These are phyloP conservation scores for Quercus glauca DNA, from an alignment of 306 rosid genomes.

Conservation along the genomic window DNA sequence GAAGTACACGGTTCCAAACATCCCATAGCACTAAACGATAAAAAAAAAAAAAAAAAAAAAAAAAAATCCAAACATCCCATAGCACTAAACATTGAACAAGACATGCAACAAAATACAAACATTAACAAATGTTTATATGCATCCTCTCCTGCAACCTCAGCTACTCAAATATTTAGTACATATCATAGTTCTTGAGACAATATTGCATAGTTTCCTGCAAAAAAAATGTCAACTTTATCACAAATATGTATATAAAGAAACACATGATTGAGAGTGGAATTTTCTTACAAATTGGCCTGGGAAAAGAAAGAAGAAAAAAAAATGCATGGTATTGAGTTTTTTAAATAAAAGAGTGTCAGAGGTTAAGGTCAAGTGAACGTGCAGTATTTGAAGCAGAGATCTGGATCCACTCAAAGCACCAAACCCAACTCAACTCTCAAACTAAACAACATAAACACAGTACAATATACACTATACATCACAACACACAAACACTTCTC, in stretches of 20 bases:
- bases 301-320: conserved; percentile 8
- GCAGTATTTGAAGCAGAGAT: conserved; percentile 61
- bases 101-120: too few relatives aligned
- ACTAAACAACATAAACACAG: too few relatives aligned
- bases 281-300: not conserved
- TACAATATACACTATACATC: not conserved
- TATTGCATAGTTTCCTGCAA: conserved; percentile 44
- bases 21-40: too few relatives aligned
- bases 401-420: conserved; percentile 55
- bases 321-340: not conserved
- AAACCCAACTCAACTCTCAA: not conserved
- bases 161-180: conserved; percentile 8
- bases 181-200: conserved; percentile 28
- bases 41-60: too few relatives aligned
- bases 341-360: conserved; percentile 35
- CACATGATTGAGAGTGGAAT: not conserved
- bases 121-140: not conserved
- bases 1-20: too few relatives aligned
- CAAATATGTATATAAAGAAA: not conserved
- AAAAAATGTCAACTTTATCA: conserved; percentile 11
- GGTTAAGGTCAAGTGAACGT: conserved; percentile 53
- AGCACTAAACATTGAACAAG: too few relatives aligned
- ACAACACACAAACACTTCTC: not conserved
- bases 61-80: too few relatives aligned
- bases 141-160: conserved; percentile 24